Conservation (phyloP, 768 basidiomycete species). For the Hygrocybe coccinea region DNA sequence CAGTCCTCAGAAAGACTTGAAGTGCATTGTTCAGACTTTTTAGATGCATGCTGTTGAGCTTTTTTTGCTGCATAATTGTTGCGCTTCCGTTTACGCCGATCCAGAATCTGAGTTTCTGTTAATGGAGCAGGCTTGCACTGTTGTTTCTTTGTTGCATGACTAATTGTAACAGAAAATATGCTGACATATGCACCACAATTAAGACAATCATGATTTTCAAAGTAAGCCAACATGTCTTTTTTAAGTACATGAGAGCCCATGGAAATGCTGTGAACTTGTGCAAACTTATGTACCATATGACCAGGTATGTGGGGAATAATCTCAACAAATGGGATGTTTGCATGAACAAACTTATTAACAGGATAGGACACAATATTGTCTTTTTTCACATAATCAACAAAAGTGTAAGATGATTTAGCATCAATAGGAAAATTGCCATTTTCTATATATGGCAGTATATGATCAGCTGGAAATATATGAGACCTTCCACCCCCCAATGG, state of each 20-base stretch:
- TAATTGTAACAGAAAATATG: not conserved
- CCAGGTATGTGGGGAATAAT: not conserved
- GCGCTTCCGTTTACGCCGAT: not conserved
- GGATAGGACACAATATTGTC: not conserved
- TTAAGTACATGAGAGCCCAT: slow-evolving; percentile 1
- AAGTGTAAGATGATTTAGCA: not conserved
- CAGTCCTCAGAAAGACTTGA: slow-evolving; percentile 6
- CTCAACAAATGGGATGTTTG: not conserved
- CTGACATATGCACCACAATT: not conserved
- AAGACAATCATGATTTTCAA: slow-evolving; percentile 1
- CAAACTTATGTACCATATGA: not conserved
- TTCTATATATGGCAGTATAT: not conserved
- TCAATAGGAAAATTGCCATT: not conserved
- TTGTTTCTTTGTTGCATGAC: not conserved
- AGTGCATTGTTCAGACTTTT: not conserved
- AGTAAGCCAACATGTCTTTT: not conserved
- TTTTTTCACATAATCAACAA: slow-evolving; percentile 1
- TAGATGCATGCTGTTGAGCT: not conserved
- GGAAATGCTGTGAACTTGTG: not conserved
- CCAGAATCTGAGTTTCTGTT: slow-evolving; percentile 17
- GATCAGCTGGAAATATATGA: not conserved
- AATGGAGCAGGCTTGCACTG: slow-evolving; percentile 5
- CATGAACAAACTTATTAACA: not conserved
- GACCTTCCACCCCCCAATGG: not conserved
- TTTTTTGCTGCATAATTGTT: not conserved